Percentiles rank a stretch among this genome's conserved stretches.
Evolutionary conservation across 352 stramenopile species (phyloP).

Genomic region (Globisporangium nodosum): DNA sequence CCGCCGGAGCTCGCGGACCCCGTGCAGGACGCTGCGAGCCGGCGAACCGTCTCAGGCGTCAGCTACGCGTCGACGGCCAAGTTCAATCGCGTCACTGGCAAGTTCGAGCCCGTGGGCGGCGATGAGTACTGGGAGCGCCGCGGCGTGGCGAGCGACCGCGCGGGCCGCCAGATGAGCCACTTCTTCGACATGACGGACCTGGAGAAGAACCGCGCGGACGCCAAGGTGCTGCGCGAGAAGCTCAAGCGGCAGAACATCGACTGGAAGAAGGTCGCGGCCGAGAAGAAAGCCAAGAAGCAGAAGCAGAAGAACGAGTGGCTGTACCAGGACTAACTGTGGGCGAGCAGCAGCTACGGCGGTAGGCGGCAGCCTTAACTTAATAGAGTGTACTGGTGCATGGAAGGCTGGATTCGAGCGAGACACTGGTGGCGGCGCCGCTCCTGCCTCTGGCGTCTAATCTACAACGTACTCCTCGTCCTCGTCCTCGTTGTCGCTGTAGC

Average conservation of each 20-base stretch:
- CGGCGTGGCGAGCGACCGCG: constrained; percentile 59
- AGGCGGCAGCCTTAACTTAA: background rate
- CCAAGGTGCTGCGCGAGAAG: constrained; percentile 65
- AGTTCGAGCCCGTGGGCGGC: constrained; percentile 62
- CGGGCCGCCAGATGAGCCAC: constrained; percentile 79
- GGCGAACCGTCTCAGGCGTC: constrained; percentile 47
- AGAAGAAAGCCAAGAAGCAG: constrained; percentile 85
- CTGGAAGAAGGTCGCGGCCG: constrained; percentile 80
- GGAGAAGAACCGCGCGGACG: constrained; percentile 79
- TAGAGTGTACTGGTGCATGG: background rate
- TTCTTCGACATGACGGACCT: constrained; percentile 81
- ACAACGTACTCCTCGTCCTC: constrained; percentile 76
- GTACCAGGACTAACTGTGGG: constrained; percentile 49
- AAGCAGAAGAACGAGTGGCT: constrained; percentile 86
- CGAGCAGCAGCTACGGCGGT: too few species aligned
- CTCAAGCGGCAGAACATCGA: constrained; percentile 84
- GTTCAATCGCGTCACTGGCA: constrained; percentile 75
- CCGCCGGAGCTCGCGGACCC: constrained; percentile 39
- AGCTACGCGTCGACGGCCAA: constrained; percentile 67
- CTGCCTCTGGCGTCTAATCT: constrained; percentile 27
- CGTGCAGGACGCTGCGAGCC: constrained; percentile 8
- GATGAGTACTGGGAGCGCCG: constrained; percentile 62
- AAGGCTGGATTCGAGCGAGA: background rate
- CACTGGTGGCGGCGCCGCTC: background rate
- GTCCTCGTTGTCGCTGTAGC: constrained; percentile 39